These are phyloP conservation scores for Cryptosporidium parvum DNA, from an alignment of 169 alveolate species.

Conservation along the genomic window DNA sequence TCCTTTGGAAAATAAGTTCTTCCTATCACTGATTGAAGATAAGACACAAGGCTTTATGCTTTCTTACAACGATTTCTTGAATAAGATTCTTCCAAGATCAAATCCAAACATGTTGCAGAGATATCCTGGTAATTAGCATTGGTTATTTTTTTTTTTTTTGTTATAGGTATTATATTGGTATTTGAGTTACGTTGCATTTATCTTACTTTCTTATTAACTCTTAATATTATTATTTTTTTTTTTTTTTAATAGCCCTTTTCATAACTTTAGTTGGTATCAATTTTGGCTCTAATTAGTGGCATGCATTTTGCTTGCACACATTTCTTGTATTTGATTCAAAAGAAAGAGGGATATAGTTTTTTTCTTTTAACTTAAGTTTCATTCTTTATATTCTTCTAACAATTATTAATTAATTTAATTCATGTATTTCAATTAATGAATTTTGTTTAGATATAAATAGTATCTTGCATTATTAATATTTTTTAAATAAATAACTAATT, in stretches of 20 bases:
- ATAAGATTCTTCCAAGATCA: constrained; percentile 61
- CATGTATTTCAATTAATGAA: too few species aligned
- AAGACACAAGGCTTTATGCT: constrained; percentile 75
- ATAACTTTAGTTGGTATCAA: too few species aligned
- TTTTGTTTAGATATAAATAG: too few species aligned
- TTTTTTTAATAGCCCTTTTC: background rate
- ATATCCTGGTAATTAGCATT: constrained; percentile 35
- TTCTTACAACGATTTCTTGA: constrained; percentile 69
- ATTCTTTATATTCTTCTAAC: too few species aligned
- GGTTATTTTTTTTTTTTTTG: background rate
- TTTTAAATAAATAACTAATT: too few species aligned
- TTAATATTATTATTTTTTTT: background rate
- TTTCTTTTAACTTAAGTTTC: too few species aligned
- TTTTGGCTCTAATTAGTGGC: background rate
- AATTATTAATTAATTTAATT: too few species aligned
- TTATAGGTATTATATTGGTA: background rate
- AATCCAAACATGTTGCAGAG: constrained; percentile 53
- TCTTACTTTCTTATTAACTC: background rate
- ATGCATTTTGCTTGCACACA: background rate
- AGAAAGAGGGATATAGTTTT: background rate
- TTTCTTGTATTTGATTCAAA: too few species aligned
- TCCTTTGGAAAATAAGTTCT: constrained; percentile 69
- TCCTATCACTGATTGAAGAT: constrained; percentile 67
- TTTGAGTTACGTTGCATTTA: background rate
- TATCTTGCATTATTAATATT: too few species aligned